Evolutionary conservation across 768 basidiomycete species (phyloP), one percentile per base, ranked within the genome.

Genomic region (Lyophyllum semitale): DNA sequence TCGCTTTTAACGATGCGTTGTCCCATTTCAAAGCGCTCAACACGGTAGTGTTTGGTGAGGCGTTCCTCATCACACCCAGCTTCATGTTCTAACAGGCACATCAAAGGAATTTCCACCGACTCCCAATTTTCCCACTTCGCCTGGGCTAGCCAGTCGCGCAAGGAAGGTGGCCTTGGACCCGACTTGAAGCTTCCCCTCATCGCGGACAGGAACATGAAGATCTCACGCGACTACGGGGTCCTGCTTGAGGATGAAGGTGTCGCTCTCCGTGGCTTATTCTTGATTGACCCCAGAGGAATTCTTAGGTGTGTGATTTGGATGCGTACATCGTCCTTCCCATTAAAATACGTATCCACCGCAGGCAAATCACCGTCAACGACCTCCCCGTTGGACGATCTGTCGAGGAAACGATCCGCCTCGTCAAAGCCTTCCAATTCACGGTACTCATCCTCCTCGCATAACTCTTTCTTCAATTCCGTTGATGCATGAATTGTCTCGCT

Each of bases 311-410:
- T 66, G 27, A 35, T 22, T 5, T 30, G 13, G 25, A 17, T 11
- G 17, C 33, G 29, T 46, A 48, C 17, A 29, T 20, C 38, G 57
- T 22, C 23, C 1, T 8, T 27, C 38, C 13, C 20, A 40, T 22
- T 22, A 25, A 27, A 45, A n/a, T n/a, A n/a, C n/a, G n/a, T 29
- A 17, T 54, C n/a, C 48, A 17, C 18, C 37, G 25, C 40, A 89
- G 88, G 58, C 88, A 92, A 78, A 88, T 91, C 62, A 93, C 91
- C 51, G 78, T 96, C 58, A 96, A 96, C 68, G 95, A 97, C 71
- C 82, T 95, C 37, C 92, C 94, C 13, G 93, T 96, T 46, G 95
- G 95, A n/a, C 90, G 95, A 50, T 94, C 92, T 2, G 94, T 96
- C 51, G 93, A 94, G 33, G 95, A 97, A 77, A 95, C 94, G 1